These are phyloP conservation scores for Pythium scleroteichum DNA, from an alignment of 352 stramenopile genomes.

Conservation along the genomic window DNA sequence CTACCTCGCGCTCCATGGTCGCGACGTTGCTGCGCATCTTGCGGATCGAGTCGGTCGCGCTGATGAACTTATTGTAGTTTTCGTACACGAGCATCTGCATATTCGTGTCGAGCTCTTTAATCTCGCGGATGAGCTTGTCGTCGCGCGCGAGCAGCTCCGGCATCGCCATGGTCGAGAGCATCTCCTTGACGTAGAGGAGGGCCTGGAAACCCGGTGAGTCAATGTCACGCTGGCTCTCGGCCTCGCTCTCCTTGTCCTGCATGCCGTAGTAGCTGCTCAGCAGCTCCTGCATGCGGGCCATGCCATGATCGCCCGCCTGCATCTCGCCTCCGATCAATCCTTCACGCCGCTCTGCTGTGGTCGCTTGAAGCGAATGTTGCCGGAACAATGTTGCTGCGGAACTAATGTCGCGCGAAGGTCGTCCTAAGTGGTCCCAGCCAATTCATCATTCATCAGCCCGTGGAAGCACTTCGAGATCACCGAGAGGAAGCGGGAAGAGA, in stretches of 20 bases:
- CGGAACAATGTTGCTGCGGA: no score
- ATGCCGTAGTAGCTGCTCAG: conserved; percentile 89
- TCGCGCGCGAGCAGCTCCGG: conserved; percentile 74
- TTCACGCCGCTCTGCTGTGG: no score
- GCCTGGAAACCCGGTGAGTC: conserved; percentile 72
- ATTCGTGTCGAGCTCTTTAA: conserved; percentile 96
- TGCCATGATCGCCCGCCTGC: conserved; percentile 59
- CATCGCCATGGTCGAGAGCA: conserved; percentile 61
- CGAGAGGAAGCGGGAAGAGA: no score
- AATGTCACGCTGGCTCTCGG: conserved; percentile 72
- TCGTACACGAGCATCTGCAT: conserved; percentile 99
- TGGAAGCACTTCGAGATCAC: no score
- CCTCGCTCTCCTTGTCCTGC: conserved; percentile 68
- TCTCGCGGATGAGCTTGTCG: conserved; percentile 84
- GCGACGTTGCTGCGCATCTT: conserved; percentile 95
- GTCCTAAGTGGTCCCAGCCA: no score
- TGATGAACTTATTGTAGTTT: conserved; percentile 99
- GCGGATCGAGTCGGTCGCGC: conserved; percentile 98
- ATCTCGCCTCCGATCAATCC: no score
- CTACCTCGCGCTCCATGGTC: conserved; percentile 90
- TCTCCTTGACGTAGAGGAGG: conserved; percentile 73
- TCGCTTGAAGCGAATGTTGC: conserved; percentile 7
- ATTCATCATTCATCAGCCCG: no score
- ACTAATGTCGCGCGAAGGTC: no score
- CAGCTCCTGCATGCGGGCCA: conserved; percentile 88